These are phyloP conservation scores for Pyrenophora seminiperda DNA, from an alignment of 2,329 filamentous ascomycete genomes.

Conservation along the genomic window DNA sequence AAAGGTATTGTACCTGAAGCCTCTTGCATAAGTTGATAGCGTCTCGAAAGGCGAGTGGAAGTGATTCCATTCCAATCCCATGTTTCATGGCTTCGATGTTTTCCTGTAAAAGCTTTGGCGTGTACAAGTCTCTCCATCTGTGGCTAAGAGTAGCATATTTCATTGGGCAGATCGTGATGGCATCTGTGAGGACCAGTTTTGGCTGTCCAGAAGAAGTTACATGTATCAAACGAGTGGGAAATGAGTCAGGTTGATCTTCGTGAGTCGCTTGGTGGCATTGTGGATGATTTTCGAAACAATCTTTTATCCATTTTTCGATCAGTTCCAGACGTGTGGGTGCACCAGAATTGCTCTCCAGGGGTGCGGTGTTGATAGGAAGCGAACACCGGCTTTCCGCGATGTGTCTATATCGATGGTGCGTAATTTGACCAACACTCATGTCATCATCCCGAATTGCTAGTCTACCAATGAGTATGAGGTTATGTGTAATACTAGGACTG, in stretches of 20 bases:
- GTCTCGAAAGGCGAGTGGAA: neutral
- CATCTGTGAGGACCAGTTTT: neutral
- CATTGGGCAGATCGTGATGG: too few species aligned
- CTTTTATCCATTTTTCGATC: neutral
- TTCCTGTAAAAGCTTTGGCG: neutral
- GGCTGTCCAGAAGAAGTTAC: neutral
- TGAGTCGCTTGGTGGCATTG: neutral
- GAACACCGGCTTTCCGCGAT: neutral
- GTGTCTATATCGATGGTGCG: neutral
- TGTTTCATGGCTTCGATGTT: neutral
- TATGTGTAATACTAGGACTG: too few species aligned
- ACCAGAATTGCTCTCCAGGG: neutral
- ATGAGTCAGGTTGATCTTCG: neutral
- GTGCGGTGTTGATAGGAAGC: neutral
- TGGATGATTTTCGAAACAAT: neutral
- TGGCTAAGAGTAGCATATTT: neutral
- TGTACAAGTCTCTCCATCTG: neutral
- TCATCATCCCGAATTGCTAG: too few species aligned
- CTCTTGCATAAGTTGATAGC: neutral
- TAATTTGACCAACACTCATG: too few species aligned
- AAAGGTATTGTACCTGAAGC: neutral
- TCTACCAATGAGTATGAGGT: too few species aligned
- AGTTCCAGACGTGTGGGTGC: neutral
- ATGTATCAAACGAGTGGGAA: neutral
- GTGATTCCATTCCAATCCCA: neutral